Base-by-base conservation (phyloP, 1,284 basidiomycete species). In the Ceratobasidium sp. region DNA sequence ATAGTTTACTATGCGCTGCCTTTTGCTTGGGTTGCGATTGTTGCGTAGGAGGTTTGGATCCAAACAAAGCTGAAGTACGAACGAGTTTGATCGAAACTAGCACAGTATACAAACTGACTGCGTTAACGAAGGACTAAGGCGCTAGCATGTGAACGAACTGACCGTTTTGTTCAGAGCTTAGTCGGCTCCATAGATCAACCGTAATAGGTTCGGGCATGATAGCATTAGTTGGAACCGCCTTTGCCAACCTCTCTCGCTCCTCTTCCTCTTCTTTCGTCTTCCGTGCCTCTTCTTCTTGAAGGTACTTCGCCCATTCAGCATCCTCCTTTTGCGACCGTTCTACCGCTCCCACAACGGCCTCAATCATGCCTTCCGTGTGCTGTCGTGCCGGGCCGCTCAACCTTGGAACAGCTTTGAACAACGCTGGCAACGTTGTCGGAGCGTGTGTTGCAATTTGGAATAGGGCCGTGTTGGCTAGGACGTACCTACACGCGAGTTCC, bases 371-470 rank as follows among this genome's bases (percentile, higher is more conserved):
- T 37, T 60, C 56, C n/a, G 31, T 10, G 39, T 76, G 65, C 26
- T 45, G 42, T 51, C 75, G 33, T 13, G 47, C 61, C 23, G 45
- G 35, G 33, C 61, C 77, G 33, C 51, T 79, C 53, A 65, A 35
- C 49, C 47, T 77, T 51, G 33, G 51, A 26, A 71, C 45, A 35
- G 49, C 23, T 31, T 61, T 69, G 73, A 51, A 63, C 26, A 78
- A 35, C 42, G 73, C 31, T 6, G 11, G 47, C 13, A 67, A 10
- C 13, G 63, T 67, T 26, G 13, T 61, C 20, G 76, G 76, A 39
- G 54, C 60, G 23, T 33, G 65, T 31, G 51, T 77, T 33, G 71
- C 76, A 20, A 77, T 74, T 17, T 74, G 61, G n/a, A 54, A 77
- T 33, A 76, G 53, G 56, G 58, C 77, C 51, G 60, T 75, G 73